These are phyloP conservation scores for Penicillium aurantiogriseum DNA, from an alignment of 2,329 filamentous ascomycete species.

Conservation along the genomic window DNA sequence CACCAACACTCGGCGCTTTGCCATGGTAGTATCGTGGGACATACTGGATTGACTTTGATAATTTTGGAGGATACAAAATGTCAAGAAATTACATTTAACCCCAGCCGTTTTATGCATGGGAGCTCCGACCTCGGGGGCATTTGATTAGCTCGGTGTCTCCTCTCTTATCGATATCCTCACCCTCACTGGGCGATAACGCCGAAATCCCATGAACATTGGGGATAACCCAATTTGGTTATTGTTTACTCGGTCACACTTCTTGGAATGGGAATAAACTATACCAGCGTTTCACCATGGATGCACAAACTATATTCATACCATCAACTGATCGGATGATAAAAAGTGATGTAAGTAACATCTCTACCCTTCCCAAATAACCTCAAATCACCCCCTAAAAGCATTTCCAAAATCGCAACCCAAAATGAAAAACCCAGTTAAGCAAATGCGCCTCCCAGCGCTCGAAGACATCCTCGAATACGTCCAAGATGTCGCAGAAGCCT, in stretches of 20 bases:
- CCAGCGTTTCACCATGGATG: neutral
- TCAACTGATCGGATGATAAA: constrained; percentile 5
- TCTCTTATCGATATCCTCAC: neutral
- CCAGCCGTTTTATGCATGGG: neutral
- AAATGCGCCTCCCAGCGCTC: neutral
- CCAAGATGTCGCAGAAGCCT: neutral
- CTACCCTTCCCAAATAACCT: neutral
- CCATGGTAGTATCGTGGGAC: neutral
- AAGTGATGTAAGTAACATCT: constrained; percentile 8
- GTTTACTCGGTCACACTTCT: neutral
- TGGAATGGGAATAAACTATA: neutral
- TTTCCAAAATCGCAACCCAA: neutral
- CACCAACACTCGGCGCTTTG: constrained; percentile 45
- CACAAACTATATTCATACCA: neutral
- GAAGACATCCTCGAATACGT: neutral
- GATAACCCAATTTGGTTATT: neutral
- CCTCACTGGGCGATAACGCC: neutral
- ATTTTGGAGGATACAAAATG: neutral
- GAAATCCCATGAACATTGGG: neutral
- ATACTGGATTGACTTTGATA: neutral
- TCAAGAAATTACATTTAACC: neutral
- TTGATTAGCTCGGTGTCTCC: neutral
- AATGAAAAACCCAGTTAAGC: neutral
- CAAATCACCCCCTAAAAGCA: neutral
- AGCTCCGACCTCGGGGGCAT: neutral